Conservation (phyloP, 768 basidiomycete genomes). For the Phanerodontia chrysosporium region DNA sequence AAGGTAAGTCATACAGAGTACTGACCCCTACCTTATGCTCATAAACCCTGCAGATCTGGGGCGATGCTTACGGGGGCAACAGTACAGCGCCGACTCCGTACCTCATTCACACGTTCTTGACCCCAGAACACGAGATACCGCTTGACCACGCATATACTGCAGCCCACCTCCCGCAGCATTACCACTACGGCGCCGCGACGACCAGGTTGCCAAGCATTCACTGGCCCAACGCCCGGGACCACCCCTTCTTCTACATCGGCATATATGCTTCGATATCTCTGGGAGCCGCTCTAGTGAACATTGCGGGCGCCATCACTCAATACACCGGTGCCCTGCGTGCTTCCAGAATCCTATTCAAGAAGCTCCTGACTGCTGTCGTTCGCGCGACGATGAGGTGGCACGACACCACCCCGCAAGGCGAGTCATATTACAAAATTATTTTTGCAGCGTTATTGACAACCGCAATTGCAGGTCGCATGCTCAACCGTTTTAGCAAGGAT, state of each 20-base stretch:
- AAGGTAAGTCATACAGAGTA: slow-evolving; percentile 38
- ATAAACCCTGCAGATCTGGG: slow-evolving; percentile 53
- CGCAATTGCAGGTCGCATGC: slow-evolving; percentile 57
- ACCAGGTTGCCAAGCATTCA: not conserved
- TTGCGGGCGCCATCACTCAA: slow-evolving; percentile 47
- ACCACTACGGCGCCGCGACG: slow-evolving; percentile 6
- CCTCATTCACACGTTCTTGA: slow-evolving; percentile 18
- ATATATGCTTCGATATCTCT: slow-evolving; percentile 63
- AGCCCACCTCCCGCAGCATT: slow-evolving; percentile 18
- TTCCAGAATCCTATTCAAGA: slow-evolving; percentile 36
- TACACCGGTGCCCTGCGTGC: slow-evolving; percentile 52
- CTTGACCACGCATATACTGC: slow-evolving; percentile 20
- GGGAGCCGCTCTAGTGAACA: slow-evolving; percentile 40
- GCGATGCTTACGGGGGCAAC: slow-evolving; percentile 64
- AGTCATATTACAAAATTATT: not conserved
- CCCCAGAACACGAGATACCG: slow-evolving; percentile 23
- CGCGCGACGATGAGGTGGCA: slow-evolving; percentile 83
- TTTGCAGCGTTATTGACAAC: not conserved
- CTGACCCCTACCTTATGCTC: not conserved
- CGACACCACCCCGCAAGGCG: slow-evolving; percentile 79
- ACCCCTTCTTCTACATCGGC: slow-evolving; percentile 70
- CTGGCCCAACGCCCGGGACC: slow-evolving; percentile 47
- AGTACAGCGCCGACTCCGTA: slow-evolving; percentile 36
- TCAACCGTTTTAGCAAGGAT: slow-evolving; percentile 86
- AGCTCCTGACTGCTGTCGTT: slow-evolving; percentile 65